A percentile compares a stretch with the other conserved stretches of the same genome.
phyloP scores from a whole-genome alignment of 306 rosid genomes.

The Sphenostylis stenocarpa region DNA sequence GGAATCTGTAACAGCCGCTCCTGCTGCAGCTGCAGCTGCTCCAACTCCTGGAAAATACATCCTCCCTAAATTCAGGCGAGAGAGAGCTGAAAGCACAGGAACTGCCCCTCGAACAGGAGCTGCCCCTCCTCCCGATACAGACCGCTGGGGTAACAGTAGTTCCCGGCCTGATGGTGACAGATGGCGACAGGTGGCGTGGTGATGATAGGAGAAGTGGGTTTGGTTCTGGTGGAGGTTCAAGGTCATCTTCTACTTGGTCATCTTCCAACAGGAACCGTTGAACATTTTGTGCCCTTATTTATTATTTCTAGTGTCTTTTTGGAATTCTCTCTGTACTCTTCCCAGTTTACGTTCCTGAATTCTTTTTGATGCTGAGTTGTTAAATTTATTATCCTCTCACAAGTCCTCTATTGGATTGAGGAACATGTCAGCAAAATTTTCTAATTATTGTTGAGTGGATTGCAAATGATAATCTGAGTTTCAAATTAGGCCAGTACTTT shows the following conservation, averaged over 20 bases:
- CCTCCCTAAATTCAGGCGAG: conserved; percentile 64
- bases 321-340: conserved; percentile 20
- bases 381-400: conserved; percentile 32
- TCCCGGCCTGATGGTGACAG: conserved; percentile 50
- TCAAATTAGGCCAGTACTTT: background rate
- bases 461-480: conserved; percentile 27
- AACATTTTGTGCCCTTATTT: conserved; percentile 17
- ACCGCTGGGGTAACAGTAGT: conserved; percentile 51
- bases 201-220: conserved; percentile 58
- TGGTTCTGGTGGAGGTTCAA: conserved; percentile 55
- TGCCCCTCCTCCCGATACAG: conserved; percentile 60
- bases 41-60: conserved; percentile 62
- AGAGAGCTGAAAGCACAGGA: conserved; percentile 37
- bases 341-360: conserved; percentile 25
- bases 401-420: conserved; percentile 22
- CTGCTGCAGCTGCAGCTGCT: conserved; percentile 40
- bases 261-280: conserved; percentile 69
- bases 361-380: conserved; percentile 35
- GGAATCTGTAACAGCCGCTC: conserved; percentile 48
- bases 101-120: too few species aligned
- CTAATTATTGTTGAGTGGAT: conserved; percentile 32
- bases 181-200: conserved; percentile 79
- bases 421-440: conserved; percentile 30
- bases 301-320: conserved; percentile 30
- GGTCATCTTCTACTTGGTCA: conserved; percentile 66